A percentile compares a stretch with the other conserved stretches of the same genome.
phyloP scores from a whole-genome alignment of 1,139 yeast genomes.

The Magnusiomyces fungicola region DNA sequence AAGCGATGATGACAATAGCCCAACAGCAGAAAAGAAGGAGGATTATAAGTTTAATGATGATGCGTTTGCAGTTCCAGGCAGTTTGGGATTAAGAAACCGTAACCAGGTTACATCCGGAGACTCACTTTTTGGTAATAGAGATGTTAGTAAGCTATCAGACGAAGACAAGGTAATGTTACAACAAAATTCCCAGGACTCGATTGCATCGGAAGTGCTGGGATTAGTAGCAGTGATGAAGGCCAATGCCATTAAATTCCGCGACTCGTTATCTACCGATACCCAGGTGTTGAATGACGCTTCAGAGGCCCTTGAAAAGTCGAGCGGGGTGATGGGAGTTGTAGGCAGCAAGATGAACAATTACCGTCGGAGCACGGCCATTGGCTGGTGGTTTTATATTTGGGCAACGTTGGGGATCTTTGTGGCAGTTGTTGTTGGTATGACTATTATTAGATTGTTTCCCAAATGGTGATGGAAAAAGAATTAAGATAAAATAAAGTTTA shows the following conservation, averaged over 20 bases:
- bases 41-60: not conserved
- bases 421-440: conserved; percentile 31
- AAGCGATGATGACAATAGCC: not conserved
- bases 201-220: conserved; percentile 41
- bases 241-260: conserved; percentile 39
- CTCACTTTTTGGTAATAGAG: too few species aligned
- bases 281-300: conserved; percentile 31
- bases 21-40: not conserved
- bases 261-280: conserved; percentile 32
- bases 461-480: conserved; percentile 35
- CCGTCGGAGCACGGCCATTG: conserved; percentile 31
- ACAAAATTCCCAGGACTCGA: conserved; percentile 36
- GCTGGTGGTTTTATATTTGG: conserved; percentile 36
- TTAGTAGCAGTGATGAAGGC: conserved; percentile 46
- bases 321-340: conserved; percentile 31
- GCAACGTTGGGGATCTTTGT: conserved; percentile 32
- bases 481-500: not conserved
- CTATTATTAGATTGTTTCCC: conserved; percentile 33
- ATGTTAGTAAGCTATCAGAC: conserved; percentile 13
- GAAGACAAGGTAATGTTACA: conserved; percentile 29
- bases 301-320: conserved; percentile 31
- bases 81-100: not conserved
- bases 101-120: not conserved
- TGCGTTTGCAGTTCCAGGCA: not conserved
- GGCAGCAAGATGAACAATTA: conserved; percentile 31